Percentiles rank a stretch among this genome's conserved stretches.
These are phyloP conservation scores for Phytophthora idaei DNA, from an alignment of 352 stramenopile species.

Conservation along the genomic window DNA sequence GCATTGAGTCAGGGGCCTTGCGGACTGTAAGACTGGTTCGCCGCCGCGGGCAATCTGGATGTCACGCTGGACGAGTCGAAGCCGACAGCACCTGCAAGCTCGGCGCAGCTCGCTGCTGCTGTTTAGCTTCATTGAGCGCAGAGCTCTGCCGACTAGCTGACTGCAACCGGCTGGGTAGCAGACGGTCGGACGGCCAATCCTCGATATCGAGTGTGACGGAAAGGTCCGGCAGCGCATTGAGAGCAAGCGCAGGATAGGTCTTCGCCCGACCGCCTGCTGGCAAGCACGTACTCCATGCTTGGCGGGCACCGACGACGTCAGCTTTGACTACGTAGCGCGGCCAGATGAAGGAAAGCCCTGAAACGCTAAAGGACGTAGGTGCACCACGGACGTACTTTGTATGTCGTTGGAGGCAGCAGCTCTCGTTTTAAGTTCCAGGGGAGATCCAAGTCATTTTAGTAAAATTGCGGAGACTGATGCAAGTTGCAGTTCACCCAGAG, in stretches of 20 bases:
- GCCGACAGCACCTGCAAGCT: constrained; percentile 1
- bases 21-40: neutral
- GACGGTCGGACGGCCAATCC: constrained; percentile 24
- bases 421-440: neutral
- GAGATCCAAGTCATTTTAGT: neutral
- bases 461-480: neutral
- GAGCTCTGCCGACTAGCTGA: constrained; percentile 6
- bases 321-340: neutral
- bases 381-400: no score
- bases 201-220: constrained; percentile 25
- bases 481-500: constrained; percentile 21
- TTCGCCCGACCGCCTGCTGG: constrained; percentile 23
- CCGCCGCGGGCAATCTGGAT: neutral
- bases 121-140: constrained; percentile 9
- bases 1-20: constrained; percentile 6
- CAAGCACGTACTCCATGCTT: constrained; percentile 29
- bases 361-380: constrained; percentile 4
- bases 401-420: neutral
- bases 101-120: constrained; percentile 4
- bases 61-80: constrained; percentile 15
- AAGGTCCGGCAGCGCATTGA: constrained; percentile 26
- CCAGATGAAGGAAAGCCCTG: neutral
- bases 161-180: constrained; percentile 26
- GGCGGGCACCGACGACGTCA: neutral
- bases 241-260: constrained; percentile 34